phyloP scores from a whole-genome alignment of 2,329 filamentous ascomycete species.

The Biscogniauxia marginata region DNA sequence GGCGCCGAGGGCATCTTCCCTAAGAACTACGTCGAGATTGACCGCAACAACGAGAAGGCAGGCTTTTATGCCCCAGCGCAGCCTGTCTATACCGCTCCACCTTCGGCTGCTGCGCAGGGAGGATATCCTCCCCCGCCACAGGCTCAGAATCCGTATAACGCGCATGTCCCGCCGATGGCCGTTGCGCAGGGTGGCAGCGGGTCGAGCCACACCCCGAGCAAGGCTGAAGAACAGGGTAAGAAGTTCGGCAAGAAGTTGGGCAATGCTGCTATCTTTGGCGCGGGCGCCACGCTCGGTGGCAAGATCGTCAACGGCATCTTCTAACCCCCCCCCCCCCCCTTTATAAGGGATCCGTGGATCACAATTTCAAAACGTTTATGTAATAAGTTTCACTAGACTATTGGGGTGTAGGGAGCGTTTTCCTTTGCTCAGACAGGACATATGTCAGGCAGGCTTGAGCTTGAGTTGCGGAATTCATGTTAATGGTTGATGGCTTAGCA shows the following conservation, averaged over 20 bases:
- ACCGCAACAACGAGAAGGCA: conserved; percentile 55
- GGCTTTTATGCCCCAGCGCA: conserved; percentile 32
- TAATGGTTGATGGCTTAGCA: neutral
- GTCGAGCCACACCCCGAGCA: conserved; percentile 44
- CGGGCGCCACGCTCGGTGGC: conserved; percentile 84
- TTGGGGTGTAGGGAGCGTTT: neutral
- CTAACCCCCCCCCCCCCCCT: conserved; percentile 42
- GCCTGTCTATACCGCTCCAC: conserved; percentile 27
- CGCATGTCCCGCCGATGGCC: conserved; percentile 72
- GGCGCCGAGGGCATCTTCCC: conserved; percentile 91
- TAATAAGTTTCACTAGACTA: neutral
- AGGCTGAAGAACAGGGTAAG: conserved; percentile 76
- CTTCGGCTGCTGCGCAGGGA: conserved; percentile 30
- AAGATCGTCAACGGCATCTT: conserved; percentile 92
- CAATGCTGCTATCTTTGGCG: conserved; percentile 81
- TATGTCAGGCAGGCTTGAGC: neutral
- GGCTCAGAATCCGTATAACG: conserved; percentile 61
- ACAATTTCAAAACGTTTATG: neutral
- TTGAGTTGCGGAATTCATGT: neutral
- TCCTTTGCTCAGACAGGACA: neutral
- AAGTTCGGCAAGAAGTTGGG: conserved; percentile 97
- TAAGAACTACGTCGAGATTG: conserved; percentile 78
- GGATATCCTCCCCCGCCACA: conserved; percentile 42
- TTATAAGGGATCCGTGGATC: neutral
- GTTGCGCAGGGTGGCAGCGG: conserved; percentile 59